Base-by-base conservation (phyloP, 2,329 filamentous ascomycete genomes). In the Pseudogymnoascus sp. region DNA sequence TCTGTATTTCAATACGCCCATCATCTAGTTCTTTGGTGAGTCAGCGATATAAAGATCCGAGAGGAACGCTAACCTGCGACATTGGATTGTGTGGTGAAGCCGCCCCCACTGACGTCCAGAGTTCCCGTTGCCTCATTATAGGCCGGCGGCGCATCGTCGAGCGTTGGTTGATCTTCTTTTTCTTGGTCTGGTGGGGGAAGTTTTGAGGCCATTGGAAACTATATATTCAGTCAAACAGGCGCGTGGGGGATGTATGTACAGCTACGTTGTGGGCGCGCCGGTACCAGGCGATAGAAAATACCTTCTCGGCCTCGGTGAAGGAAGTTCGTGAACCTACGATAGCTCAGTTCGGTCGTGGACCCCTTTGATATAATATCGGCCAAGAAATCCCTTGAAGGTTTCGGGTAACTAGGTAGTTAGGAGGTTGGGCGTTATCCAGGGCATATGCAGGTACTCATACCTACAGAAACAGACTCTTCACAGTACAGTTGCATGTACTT, bases 1-100 rank as follows among this genome's bases (percentile, higher is more conserved):
- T 56, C 28, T 56, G 50, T 33, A 56, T 56, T 10, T 56, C 50
- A 10, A 56, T 33, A n/a, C 50, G 50, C 2, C 50, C 50, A 28
- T 56, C 50, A 56, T 33, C 50, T 56, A 31, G 50, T 56, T 19
- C n/a, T 33, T 19, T 56, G n/a, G 50, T 56, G n/a, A 56, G 50
- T 12, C 26, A 2, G 19, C 26, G 26, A 33, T 6, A 53, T 19
- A 33, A 33, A 56, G 28, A 19, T 33, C 26, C 2, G 2, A 4
- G 28, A 19, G 28, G 50, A 19, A 33, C 5, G 26, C 26, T 56
- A 56, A 56, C 50, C 50, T 56, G 50, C 26, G 10, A 33, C 7
- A 56, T 56, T 56, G 8, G 50, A 56, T 19, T 56, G 50, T 33
- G 50, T 12, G 11, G 10, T 19, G 26, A 56, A 11, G n/a, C 50